A percentile compares a stretch with the other conserved stretches of the same genome.
These are phyloP conservation scores for Ascomycota sp. DNA, from an alignment of 2,329 filamentous ascomycete genomes.

Conservation along the genomic window DNA sequence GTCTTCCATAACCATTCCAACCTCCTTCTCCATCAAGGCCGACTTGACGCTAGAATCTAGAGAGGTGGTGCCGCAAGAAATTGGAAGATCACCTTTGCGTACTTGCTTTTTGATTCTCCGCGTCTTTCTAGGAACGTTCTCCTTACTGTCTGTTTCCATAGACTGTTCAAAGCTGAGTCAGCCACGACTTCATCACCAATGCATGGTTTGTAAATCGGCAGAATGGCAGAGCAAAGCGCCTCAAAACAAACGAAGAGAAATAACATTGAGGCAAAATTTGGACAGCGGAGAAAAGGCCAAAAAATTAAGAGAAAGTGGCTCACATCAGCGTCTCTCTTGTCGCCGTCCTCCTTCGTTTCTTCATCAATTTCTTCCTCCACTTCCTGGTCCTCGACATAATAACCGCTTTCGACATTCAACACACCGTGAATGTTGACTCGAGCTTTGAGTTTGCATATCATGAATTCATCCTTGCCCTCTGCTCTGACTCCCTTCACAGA, in stretches of 20 bases:
- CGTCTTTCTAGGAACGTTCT: slow-evolving; percentile 57
- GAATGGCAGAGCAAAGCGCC: no score
- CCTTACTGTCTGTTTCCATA: slow-evolving; percentile 63
- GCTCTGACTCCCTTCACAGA: slow-evolving; percentile 95
- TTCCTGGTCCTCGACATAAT: slow-evolving; percentile 95
- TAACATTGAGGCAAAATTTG: no score
- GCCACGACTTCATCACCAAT: no score
- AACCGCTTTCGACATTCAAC: slow-evolving; percentile 86
- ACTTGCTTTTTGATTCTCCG: slow-evolving; percentile 99
- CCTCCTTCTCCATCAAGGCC: slow-evolving; percentile 57
- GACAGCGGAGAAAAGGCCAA: no score
- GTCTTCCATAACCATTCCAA: slow-evolving; percentile 86
- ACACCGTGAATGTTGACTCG: slow-evolving; percentile 90
- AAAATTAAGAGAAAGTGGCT: slow-evolving; percentile 17
- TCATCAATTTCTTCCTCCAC: slow-evolving; percentile 81
- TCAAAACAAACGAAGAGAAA: not conserved
- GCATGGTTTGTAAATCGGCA: no score
- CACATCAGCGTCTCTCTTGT: slow-evolving; percentile 51
- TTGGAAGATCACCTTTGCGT: slow-evolving; percentile 82
- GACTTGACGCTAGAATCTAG: slow-evolving; percentile 49
- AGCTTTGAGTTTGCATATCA: slow-evolving; percentile 99
- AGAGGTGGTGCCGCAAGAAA: slow-evolving; percentile 61
- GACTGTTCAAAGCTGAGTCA: slow-evolving; percentile 24
- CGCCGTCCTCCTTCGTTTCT: slow-evolving; percentile 45
- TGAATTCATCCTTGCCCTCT: slow-evolving; percentile 84